Percentiles rank a stretch among this genome's conserved stretches.
Evolutionary conservation across 1,284 basidiomycete species (phyloP).

Genomic region (Melampsora americana): DNA sequence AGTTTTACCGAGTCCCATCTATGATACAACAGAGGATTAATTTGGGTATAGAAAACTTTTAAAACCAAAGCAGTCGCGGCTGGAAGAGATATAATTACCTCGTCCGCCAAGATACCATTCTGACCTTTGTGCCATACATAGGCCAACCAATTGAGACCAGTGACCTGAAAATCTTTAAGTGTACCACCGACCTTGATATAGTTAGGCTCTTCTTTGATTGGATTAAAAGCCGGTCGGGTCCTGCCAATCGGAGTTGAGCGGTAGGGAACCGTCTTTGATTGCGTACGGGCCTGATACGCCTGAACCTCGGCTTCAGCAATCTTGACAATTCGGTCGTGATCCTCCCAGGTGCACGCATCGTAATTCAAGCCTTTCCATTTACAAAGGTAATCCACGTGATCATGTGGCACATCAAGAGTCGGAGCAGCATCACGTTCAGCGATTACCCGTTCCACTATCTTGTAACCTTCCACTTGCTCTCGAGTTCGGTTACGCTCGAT

Average conservation of each 20-base stretch:
- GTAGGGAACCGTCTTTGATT: conserved; percentile 76
- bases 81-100: conserved; percentile 56
- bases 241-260: conserved; percentile 73
- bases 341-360: conserved; percentile 94
- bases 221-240: conserved; percentile 75
- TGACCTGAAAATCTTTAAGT: conserved; percentile 97
- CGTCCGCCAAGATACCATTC: conserved; percentile 96
- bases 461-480: conserved; percentile 85
- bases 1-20: conserved; percentile 96
- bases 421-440: conserved; percentile 69
- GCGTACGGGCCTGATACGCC: conserved; percentile 73
- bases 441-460: conserved; percentile 87
- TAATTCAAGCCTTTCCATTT: conserved; percentile 97
- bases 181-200: conserved; percentile 76
- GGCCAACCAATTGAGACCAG: conserved; percentile 95
- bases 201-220: conserved; percentile 83
- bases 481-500: conserved; percentile 85
- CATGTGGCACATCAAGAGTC: conserved; percentile 60
- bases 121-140: conserved; percentile 92
- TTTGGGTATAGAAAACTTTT: conserved; percentile 3
- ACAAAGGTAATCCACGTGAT: conserved; percentile 80
- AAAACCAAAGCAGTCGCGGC: not conserved
- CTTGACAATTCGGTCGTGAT: conserved; percentile 56
- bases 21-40: conserved; percentile 5
- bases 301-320: conserved; percentile 67